Evolutionary conservation across 176 grass and related monocot genomes (phyloP), one percentile per base, ranked within the genome.

Genomic region (Musa beccarii): DNA sequence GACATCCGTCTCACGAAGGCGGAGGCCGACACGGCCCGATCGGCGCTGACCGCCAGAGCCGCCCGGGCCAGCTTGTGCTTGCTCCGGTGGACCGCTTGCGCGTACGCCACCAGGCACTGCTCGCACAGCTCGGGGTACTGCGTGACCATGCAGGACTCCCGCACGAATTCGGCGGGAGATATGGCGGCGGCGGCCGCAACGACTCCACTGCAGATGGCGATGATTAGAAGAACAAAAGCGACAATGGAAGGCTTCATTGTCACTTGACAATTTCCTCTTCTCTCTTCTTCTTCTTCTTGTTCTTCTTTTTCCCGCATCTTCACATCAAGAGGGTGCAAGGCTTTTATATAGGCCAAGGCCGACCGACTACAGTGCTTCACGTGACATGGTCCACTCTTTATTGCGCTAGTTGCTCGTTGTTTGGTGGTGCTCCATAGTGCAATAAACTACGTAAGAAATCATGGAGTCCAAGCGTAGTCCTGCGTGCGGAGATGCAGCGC

Each of bases 111-210:
- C 0, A 97, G 87, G 66, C 81, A 90, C 55, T 76, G 83, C 83
- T 89, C 90, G 87, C 93, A 97, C 8, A 83, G 63, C 15, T 72
- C 70, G 11, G 94, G 94, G 83, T 89, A 98, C n/a, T 11, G 23
- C 29, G 90, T 93, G 19, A 52, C 34, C 0, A 49, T 63, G 85
- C 94, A 98, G 11, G 82, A 85, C 0, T 84, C 83, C 0, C 84
- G 84, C 54, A 98, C 85, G 81, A 84, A 93, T 9, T 59, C 87
- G 0, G 55, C 13, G 4, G 52, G 19, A 22, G n/a, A 1, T 11
- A 8, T 15, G 2, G 71, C 71, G 2, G 15, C 57, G 2, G 67
- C 52, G 26, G 43, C 22, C 22, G 22, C 19, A 10, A 69, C 66
- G 13, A 14, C 14, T 10, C 51, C 23, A 19, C 49, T 20, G 56